Conservation (phyloP, 495 filamentous ascomycete genomes). For the Poronia punctata region DNA sequence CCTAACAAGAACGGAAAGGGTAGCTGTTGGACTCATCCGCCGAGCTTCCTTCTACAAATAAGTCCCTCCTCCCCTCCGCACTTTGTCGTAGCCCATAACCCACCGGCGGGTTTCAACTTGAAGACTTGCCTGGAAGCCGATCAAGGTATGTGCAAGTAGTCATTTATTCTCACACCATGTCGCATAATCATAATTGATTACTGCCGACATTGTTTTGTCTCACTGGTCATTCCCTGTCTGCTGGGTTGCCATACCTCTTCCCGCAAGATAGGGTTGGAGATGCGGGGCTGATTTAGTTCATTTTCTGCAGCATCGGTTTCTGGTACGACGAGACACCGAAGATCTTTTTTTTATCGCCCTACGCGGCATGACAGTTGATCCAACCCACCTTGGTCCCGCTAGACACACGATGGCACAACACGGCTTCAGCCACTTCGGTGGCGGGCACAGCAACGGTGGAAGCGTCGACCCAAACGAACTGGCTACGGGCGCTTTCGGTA, state of each 20-base stretch:
- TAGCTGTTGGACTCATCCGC: no score
- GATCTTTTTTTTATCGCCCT: constrained; percentile 2
- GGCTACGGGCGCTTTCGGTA: constrained; percentile 50
- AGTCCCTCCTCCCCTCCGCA: no score
- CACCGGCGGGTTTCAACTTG: not conserved
- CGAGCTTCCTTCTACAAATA: no score
- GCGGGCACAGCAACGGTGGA: constrained; percentile 48
- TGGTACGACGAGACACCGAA: constrained; percentile 4
- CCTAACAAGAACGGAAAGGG: no score
- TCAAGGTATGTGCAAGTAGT: no score
- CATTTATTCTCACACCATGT: no score
- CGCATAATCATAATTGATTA: no score
- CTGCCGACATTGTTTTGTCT: no score
- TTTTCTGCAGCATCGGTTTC: constrained; percentile 19
- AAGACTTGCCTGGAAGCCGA: no score
- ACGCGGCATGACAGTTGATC: constrained; percentile 11
- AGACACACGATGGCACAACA: constrained; percentile 48
- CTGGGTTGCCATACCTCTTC: constrained; percentile 1
- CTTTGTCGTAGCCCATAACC: no score
- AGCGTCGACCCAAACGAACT: constrained; percentile 85
- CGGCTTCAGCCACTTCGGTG: constrained; percentile 56
- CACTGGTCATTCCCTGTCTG: constrained; percentile 2
- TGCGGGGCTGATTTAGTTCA: constrained; percentile 24
- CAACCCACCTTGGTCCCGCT: constrained; percentile 4
- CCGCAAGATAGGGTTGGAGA: constrained; percentile 15